phyloP scores from a whole-genome alignment of 225 moss, liverwort and hornwort species.

The Marchantia paleacea region DNA sequence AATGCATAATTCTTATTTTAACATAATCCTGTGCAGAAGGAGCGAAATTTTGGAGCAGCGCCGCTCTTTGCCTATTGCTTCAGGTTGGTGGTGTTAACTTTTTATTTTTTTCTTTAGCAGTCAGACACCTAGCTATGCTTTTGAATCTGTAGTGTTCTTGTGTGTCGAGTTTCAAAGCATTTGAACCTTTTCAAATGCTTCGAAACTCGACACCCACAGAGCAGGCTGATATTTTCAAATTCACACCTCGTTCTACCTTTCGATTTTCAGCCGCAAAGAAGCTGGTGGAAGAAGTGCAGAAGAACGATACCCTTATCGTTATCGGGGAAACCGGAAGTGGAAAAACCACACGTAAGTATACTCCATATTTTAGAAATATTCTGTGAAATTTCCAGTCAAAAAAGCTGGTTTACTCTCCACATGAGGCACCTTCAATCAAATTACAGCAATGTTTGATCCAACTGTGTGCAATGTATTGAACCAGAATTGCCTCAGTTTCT shows the following conservation, averaged over 20 bases:
- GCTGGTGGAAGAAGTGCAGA: slow-evolving; percentile 65
- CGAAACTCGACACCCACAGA: background rate
- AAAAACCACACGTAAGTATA: slow-evolving; percentile 88
- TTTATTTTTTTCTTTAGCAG: too few relatives aligned
- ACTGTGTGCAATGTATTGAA: background rate
- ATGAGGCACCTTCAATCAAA: background rate
- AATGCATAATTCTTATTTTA: background rate
- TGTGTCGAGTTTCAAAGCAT: background rate
- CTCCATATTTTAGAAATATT: background rate
- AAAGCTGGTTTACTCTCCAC: background rate
- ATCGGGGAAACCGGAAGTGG: slow-evolving; percentile 98
- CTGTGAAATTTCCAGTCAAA: background rate
- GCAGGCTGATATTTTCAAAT: background rate
- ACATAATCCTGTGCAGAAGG: slow-evolving; percentile 8
- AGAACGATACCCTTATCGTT: slow-evolving; percentile 77
- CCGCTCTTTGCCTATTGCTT: slow-evolving; percentile 68
- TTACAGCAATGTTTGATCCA: background rate
- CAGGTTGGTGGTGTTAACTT: slow-evolving; percentile 42
- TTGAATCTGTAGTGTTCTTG: background rate
- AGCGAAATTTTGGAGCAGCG: slow-evolving; percentile 62
- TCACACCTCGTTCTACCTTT: background rate
- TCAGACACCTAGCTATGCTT: background rate
- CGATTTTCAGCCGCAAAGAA: slow-evolving; percentile 74
- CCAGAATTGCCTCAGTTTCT: slow-evolving; percentile 73
- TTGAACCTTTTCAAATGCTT: too few relatives aligned